Conservation (phyloP, 1,139 yeast species). For the Yamadazyma atmosphaerica region DNA sequence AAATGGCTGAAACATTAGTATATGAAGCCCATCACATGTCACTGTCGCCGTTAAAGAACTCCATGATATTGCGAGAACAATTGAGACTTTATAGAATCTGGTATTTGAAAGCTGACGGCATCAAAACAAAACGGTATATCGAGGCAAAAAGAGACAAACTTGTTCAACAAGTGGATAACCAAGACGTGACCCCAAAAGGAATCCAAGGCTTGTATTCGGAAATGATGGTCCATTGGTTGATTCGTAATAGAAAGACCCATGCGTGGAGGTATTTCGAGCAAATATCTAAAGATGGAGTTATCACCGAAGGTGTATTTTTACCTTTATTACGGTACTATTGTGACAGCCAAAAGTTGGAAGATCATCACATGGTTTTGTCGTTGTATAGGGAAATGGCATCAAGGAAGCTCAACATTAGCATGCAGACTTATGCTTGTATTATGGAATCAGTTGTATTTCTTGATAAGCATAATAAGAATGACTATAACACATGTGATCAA, state of each 20-base stretch:
- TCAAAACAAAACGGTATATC: slow-evolving; percentile 8
- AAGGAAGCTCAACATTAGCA: slow-evolving; percentile 28
- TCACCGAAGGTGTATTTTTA: slow-evolving; percentile 25
- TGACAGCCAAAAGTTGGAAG: slow-evolving; percentile 24
- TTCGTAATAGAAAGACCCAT: slow-evolving; percentile 14
- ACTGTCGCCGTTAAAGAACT: slow-evolving; percentile 29
- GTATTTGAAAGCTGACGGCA: slow-evolving; percentile 17
- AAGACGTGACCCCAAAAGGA: slow-evolving; percentile 2
- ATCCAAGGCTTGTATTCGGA: slow-evolving; percentile 24
- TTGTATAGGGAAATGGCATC: slow-evolving; percentile 44
- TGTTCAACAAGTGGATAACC: slow-evolving; percentile 3
- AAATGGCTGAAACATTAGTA: slow-evolving; percentile 31
- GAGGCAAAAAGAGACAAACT: slow-evolving; percentile 9
- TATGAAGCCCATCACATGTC: slow-evolving; percentile 31
- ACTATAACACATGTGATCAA: slow-evolving; percentile 27
- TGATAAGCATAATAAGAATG: slow-evolving; percentile 29
- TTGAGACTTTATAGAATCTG: slow-evolving; percentile 33
- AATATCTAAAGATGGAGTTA: slow-evolving; percentile 15
- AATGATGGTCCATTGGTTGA: slow-evolving; percentile 23
- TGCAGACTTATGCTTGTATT: slow-evolving; percentile 40
- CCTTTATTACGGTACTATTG: slow-evolving; percentile 31
- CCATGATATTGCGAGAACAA: slow-evolving; percentile 30
- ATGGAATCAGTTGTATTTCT: slow-evolving; percentile 42
- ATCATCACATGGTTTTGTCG: slow-evolving; percentile 29
- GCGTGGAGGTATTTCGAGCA: slow-evolving; percentile 18